Conservation (phyloP, 768 basidiomycete species). For the Psilocybe cubensis region DNA sequence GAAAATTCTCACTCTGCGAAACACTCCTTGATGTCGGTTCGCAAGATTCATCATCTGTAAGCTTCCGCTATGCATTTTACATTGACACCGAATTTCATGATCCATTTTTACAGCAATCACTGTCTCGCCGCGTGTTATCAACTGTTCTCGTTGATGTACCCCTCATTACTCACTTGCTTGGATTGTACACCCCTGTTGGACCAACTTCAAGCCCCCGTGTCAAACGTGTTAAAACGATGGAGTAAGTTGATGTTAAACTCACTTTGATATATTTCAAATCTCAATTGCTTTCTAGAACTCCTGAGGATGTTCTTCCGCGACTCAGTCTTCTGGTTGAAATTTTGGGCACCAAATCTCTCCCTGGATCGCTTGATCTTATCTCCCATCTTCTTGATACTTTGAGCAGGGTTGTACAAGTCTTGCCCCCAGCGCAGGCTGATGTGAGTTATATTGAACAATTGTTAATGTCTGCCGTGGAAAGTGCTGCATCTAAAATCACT, state of each 20-base stretch:
- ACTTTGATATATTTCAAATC: background rate
- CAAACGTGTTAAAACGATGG: constrained; percentile 67
- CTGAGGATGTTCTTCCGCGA: constrained; percentile 45
- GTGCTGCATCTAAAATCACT: constrained; percentile 55
- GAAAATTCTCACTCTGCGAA: constrained; percentile 57
- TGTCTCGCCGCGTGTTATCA: constrained; percentile 53
- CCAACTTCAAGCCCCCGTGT: constrained; percentile 48
- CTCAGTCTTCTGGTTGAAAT: constrained; percentile 72
- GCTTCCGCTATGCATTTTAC: constrained; percentile 16
- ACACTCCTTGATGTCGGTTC: constrained; percentile 58
- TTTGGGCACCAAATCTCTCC: constrained; percentile 62
- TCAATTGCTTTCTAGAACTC: constrained; percentile 24
- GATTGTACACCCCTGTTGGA: constrained; percentile 48
- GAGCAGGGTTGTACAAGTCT: constrained; percentile 61
- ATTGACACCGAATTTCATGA: constrained; percentile 2
- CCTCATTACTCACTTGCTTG: constrained; percentile 57
- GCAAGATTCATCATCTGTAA: constrained; percentile 51
- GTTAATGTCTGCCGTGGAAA: constrained; percentile 81
- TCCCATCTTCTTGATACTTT: constrained; percentile 74
- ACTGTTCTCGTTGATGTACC: constrained; percentile 51
- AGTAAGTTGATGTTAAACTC: constrained; percentile 38
- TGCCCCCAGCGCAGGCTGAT: constrained; percentile 60
- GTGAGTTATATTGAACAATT: constrained; percentile 82
- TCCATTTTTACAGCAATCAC: constrained; percentile 42
- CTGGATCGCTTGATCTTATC: constrained; percentile 74